Conservation (phyloP, 1,284 basidiomycete species). For the Malassezia pachydermatis region DNA sequence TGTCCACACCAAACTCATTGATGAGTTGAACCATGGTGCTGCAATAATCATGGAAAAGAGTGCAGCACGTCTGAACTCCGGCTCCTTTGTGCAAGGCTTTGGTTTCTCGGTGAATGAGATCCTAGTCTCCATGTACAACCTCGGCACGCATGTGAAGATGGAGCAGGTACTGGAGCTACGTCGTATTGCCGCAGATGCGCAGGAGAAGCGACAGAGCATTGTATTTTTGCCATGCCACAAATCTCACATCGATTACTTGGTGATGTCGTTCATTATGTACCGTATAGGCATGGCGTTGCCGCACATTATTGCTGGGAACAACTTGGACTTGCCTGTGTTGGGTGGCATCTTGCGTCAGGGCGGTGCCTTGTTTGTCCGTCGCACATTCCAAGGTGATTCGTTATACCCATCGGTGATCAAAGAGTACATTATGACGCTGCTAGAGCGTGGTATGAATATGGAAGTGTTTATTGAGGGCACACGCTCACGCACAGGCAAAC, state of each 20-base stretch:
- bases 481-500: constrained; percentile 48
- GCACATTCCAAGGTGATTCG: constrained; percentile 47
- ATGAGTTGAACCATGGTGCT: constrained; percentile 23
- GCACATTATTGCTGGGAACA: constrained; percentile 49
- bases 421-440: constrained; percentile 48
- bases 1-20: constrained; percentile 8
- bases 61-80: constrained; percentile 6
- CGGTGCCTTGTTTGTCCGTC: constrained; percentile 49
- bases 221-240: constrained; percentile 50
- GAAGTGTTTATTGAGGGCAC: constrained; percentile 49
- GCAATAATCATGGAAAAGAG: constrained; percentile 22
- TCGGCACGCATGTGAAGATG: constrained; percentile 41
- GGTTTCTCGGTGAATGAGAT: constrained; percentile 46
- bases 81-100: constrained; percentile 28
- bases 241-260: constrained; percentile 47
- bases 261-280: constrained; percentile 43
- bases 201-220: constrained; percentile 43
- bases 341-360: constrained; percentile 46
- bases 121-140: constrained; percentile 47
- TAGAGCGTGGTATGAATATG: constrained; percentile 45
- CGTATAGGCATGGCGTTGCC: constrained; percentile 47
- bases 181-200: constrained; percentile 40
- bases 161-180: constrained; percentile 40
- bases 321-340: constrained; percentile 45
- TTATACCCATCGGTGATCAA: constrained; percentile 48